Percentiles rank a stretch among this genome's conserved stretches.
Conservation (phyloP, 176 grass and related monocot species). For the Saccharum spontaneum region DNA sequence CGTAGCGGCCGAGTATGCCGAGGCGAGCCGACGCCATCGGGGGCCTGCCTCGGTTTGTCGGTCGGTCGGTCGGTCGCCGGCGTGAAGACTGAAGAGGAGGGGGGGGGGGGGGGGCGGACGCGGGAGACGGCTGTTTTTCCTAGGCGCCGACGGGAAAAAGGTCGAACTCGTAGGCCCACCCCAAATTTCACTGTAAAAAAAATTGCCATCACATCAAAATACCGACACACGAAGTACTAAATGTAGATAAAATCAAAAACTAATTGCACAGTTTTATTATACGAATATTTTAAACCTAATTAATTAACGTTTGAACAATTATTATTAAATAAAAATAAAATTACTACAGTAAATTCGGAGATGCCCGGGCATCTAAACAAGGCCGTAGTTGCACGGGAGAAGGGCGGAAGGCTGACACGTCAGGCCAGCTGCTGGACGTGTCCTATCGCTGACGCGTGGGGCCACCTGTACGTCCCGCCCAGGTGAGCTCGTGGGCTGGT, state of each 20-base stretch:
- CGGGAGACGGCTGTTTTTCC: slow-evolving; percentile 35
- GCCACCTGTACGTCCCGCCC: not conserved
- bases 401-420: not conserved
- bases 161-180: not conserved
- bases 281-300: too few relatives aligned
- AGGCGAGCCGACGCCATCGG: slow-evolving; percentile 9
- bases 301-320: too few relatives aligned
- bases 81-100: too few relatives aligned
- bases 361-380: too few relatives aligned
- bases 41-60: not conserved
- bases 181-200: too few relatives aligned
- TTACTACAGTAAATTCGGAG: too few relatives aligned
- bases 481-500: not conserved
- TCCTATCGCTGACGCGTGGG: not conserved
- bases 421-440: not conserved
- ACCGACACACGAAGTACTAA: too few relatives aligned
- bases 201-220: too few relatives aligned
- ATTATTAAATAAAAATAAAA: too few relatives aligned
- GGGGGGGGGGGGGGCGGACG: not conserved
- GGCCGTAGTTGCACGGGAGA: not conserved
- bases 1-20: not conserved
- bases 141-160: not conserved
- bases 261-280: too few relatives aligned
- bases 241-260: too few relatives aligned
- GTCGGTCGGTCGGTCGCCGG: not conserved